phyloP scores from a whole-genome alignment of 306 rosid species.

The Vicia sativa region DNA sequence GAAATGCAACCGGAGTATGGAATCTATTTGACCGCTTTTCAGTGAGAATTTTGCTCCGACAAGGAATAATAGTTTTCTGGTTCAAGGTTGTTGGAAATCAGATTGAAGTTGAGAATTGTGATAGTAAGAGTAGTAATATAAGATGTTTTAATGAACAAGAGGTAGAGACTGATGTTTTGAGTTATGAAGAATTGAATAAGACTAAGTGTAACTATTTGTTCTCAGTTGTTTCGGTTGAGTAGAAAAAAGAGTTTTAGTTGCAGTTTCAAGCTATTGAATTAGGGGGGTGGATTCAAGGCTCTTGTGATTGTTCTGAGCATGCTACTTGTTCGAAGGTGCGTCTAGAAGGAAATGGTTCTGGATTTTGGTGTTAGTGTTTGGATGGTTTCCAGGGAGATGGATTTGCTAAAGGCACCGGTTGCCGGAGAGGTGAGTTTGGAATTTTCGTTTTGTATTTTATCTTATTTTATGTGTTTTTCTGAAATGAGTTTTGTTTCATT shows the following conservation, averaged over 20 bases:
- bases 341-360: not conserved
- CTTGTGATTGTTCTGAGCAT: constrained; percentile 34
- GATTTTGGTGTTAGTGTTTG: constrained; percentile 62
- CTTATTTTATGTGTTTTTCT: not conserved
- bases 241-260: constrained; percentile 38
- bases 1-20: constrained; percentile 49
- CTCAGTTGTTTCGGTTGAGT: constrained; percentile 51
- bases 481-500: not conserved
- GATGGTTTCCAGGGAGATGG: constrained; percentile 75
- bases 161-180: constrained; percentile 6
- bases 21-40: constrained; percentile 49
- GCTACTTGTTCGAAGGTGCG: constrained; percentile 21
- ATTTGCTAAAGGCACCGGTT: constrained; percentile 52
- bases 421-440: constrained; percentile 71
- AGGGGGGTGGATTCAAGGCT: constrained; percentile 73
- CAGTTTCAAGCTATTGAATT: constrained; percentile 63
- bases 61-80: constrained; percentile 56
- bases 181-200: not conserved
- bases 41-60: constrained; percentile 44
- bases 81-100: constrained; percentile 46
- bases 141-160: constrained; percentile 49
- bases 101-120: constrained; percentile 33
- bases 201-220: constrained; percentile 52
- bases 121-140: constrained; percentile 30
- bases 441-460: not conserved